Conservation (phyloP, 768 basidiomycete genomes). For the Boletus rufocinnamomeus region DNA sequence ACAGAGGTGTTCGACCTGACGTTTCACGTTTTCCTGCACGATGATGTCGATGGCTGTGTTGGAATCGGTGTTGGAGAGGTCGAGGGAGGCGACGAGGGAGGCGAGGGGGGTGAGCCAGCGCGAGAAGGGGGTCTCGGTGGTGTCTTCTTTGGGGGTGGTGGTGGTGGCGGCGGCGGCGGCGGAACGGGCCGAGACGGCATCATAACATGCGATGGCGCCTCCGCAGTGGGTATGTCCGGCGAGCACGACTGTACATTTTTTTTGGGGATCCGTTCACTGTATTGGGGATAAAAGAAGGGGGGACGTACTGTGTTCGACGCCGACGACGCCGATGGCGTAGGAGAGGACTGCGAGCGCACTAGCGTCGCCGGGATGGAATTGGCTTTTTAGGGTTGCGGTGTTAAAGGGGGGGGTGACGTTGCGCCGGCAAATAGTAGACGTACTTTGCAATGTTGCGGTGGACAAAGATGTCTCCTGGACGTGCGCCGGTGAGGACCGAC, state of each 20-base stretch:
- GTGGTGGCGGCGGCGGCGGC: slow-evolving; percentile 25
- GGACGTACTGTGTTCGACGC: slow-evolving; percentile 74
- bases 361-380: slow-evolving; percentile 71
- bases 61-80: slow-evolving; percentile 40
- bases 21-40: slow-evolving; percentile 61
- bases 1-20: slow-evolving; percentile 54
- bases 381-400: slow-evolving; percentile 36
- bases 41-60: slow-evolving; percentile 45
- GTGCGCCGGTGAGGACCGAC: slow-evolving; percentile 66
- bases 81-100: slow-evolving; percentile 44
- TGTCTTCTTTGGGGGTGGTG: slow-evolving; percentile 18
- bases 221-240: slow-evolving; percentile 86
- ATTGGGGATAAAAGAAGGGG: too few species aligned
- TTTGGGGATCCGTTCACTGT: too few species aligned
- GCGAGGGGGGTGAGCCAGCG: slow-evolving; percentile 76
- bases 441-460: slow-evolving; percentile 91
- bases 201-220: slow-evolving; percentile 62
- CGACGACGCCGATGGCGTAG: slow-evolving; percentile 70
- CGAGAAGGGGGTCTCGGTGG: slow-evolving; percentile 53
- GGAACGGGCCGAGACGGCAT: slow-evolving; percentile 31
- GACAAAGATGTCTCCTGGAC: slow-evolving; percentile 86
- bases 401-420: too few species aligned
- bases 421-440: too few species aligned
- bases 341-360: slow-evolving; percentile 70
- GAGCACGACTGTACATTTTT: slow-evolving; percentile 72